Evolutionary conservation across 148 eudicot genomes (phyloP), one percentile per base, ranked within the genome.

Genomic region (Oxyria digyna): DNA sequence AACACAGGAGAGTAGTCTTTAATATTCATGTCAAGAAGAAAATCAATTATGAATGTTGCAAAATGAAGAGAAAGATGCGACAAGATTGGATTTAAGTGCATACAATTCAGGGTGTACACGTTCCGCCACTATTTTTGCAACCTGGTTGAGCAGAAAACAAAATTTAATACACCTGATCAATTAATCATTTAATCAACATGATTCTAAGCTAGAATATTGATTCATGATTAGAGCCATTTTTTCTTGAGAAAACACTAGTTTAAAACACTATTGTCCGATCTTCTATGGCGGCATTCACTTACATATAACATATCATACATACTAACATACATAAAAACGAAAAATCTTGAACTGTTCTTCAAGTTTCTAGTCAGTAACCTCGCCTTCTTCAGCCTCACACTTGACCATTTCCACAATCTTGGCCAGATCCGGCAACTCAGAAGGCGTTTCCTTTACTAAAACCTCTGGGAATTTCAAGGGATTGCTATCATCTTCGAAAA

Each of bases 81-180:
- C 62, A 24, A 54, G 62, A 24, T 23, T 23, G 32, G 62, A 24
- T 23, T n/a, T n/a, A 54, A 26, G 65, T 29, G 65, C 65, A 59
- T 81, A 94, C 97, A 94, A 32, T 76, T 78, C 82, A 69, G 96
- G 92, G 79, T 94, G 92, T 46, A 90, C 96, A 26, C 73, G 84
- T 27, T 93, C 98, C 23, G 91, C 88, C 41, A 93, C 96, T 71
- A 93, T 85, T 74, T 82, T 90, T 31, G 98, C 98, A 71, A 93
- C 96, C 96, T 93, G 89, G 73, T 21, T 48, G 15, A 49, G 23
- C 14, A 27, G 15, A 45, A 13, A 59, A 35, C 33, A 18, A 50
- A 46, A 20, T 43, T 68, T 33, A 69, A n/a, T n/a, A n/a, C n/a
- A n/a, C n/a, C n/a, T n/a, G n/a, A n/a, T n/a, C n/a, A n/a, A n/a